These are phyloP conservation scores for Sarocladiaceae sp. DNA, from an alignment of 2,329 filamentous ascomycete species.

Conservation along the genomic window DNA sequence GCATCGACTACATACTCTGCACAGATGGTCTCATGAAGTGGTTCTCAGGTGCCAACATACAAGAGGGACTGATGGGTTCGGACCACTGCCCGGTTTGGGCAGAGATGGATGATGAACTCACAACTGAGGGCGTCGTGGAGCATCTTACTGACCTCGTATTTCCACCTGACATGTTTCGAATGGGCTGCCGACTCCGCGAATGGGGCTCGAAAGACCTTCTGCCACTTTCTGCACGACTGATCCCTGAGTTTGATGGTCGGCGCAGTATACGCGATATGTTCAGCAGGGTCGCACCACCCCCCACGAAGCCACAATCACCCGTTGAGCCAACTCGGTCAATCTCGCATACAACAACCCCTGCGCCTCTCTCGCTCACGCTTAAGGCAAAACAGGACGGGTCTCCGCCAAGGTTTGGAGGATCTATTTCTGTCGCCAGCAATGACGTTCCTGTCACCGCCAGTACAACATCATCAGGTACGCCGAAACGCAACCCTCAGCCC, in stretches of 20 bases:
- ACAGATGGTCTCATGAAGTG: constrained; percentile 73
- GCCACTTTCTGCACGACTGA: constrained; percentile 73
- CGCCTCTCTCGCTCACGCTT: no score
- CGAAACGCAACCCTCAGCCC: not conserved
- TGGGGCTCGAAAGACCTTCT: constrained; percentile 65
- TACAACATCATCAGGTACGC: not conserved
- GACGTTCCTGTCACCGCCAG: not conserved
- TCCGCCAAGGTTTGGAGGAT: not conserved
- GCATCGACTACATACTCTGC: constrained; percentile 92
- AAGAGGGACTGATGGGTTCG: constrained; percentile 89
- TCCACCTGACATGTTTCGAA: constrained; percentile 63
- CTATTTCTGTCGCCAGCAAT: not conserved
- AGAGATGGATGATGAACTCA: constrained; percentile 61
- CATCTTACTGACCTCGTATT: constrained; percentile 74
- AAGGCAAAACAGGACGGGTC: not conserved
- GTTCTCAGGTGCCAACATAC: constrained; percentile 80
- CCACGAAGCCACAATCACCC: not conserved
- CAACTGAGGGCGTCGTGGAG: constrained; percentile 37
- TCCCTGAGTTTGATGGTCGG: constrained; percentile 83
- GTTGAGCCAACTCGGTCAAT: not conserved
- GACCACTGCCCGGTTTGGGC: constrained; percentile 96
- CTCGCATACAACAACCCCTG: not conserved
- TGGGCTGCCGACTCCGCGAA: constrained; percentile 61
- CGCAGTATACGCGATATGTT: constrained; percentile 95
- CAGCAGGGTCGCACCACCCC: constrained; percentile 25